These are phyloP conservation scores for Thelonectria olida DNA, from an alignment of 2,329 filamentous ascomycete species.

Conservation along the genomic window DNA sequence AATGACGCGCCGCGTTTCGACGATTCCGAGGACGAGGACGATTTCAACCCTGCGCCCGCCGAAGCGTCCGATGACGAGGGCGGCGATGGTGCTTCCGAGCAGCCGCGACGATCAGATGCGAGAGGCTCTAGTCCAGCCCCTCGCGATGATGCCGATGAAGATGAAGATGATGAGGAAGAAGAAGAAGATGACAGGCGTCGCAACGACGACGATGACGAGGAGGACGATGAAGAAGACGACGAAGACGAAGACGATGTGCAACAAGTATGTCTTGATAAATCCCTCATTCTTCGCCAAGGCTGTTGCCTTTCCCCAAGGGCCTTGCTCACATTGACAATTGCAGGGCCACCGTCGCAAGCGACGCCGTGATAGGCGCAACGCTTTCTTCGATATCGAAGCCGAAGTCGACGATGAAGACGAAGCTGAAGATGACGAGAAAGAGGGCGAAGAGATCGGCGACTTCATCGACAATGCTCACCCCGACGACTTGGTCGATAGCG, in stretches of 20 bases:
- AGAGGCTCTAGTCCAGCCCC: conserved; percentile 51
- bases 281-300: background rate
- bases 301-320: background rate
- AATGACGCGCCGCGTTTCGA: conserved; percentile 60
- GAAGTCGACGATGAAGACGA: conserved; percentile 97
- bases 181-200: conserved; percentile 49
- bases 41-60: conserved; percentile 86
- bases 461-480: conserved; percentile 91
- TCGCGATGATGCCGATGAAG: conserved; percentile 43
- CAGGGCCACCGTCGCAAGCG: conserved; percentile 82
- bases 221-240: conserved; percentile 59
- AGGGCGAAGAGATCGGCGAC: conserved; percentile 82
- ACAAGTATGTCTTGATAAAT: conserved; percentile 54
- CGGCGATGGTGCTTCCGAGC: conserved; percentile 52
- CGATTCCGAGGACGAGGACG: conserved; percentile 81
- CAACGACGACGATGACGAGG: conserved; percentile 56
- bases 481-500: conserved; percentile 85
- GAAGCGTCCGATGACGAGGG: conserved; percentile 72
- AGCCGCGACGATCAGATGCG: conserved; percentile 44
- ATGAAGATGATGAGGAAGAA: conserved; percentile 53
- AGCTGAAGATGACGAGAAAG: conserved; percentile 88
- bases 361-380: conserved; percentile 77
- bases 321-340: background rate
- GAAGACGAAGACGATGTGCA: conserved; percentile 76
- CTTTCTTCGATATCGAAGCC: conserved; percentile 97